A percentile compares a stretch with the other conserved stretches of the same genome.
phyloP scores from a whole-genome alignment of 2,329 filamentous ascomycete species.

The Claviceps citrina region DNA sequence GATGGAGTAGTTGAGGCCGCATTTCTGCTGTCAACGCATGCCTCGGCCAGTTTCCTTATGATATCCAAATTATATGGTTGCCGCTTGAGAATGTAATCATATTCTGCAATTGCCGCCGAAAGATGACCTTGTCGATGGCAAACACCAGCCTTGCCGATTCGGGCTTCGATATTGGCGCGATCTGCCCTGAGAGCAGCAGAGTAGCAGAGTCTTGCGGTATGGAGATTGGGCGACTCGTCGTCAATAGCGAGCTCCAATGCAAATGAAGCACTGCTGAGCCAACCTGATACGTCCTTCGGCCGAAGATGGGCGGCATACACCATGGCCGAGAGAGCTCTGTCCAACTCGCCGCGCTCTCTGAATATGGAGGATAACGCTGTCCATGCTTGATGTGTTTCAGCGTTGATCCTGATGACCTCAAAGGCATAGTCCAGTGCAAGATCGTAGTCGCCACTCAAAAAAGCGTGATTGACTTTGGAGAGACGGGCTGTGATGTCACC shows the following conservation, averaged over 20 bases:
- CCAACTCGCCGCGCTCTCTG: conserved; percentile 40
- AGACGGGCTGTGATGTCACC: conserved; percentile 56
- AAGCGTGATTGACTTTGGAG: conserved; percentile 51
- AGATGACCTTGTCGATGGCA: conserved; percentile 40
- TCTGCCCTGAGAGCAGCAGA: conserved; percentile 44
- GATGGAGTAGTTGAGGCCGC: conserved; percentile 21
- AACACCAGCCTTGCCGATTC: conserved; percentile 43
- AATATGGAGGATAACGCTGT: conserved; percentile 45
- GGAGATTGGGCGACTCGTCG: conserved; percentile 32
- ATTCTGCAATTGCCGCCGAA: conserved; percentile 39
- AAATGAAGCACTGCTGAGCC: conserved; percentile 44
- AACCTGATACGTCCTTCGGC: conserved; percentile 42
- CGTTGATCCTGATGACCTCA: conserved; percentile 53
- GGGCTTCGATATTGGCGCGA: conserved; percentile 38
- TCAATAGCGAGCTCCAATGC: conserved; percentile 34
- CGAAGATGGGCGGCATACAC: conserved; percentile 47
- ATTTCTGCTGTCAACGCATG: conserved; percentile 36
- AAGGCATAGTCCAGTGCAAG: conserved; percentile 42
- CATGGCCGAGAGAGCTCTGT: conserved; percentile 43
- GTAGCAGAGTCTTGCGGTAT: conserved; percentile 43
- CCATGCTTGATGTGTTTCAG: conserved; percentile 52
- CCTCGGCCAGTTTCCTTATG: conserved; percentile 40
- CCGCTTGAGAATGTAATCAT: conserved; percentile 37
- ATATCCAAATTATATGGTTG: conserved; percentile 38
- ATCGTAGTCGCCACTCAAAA: conserved; percentile 45